Base-by-base conservation (phyloP, 768 basidiomycete genomes). In the Podaxis rugospora region DNA sequence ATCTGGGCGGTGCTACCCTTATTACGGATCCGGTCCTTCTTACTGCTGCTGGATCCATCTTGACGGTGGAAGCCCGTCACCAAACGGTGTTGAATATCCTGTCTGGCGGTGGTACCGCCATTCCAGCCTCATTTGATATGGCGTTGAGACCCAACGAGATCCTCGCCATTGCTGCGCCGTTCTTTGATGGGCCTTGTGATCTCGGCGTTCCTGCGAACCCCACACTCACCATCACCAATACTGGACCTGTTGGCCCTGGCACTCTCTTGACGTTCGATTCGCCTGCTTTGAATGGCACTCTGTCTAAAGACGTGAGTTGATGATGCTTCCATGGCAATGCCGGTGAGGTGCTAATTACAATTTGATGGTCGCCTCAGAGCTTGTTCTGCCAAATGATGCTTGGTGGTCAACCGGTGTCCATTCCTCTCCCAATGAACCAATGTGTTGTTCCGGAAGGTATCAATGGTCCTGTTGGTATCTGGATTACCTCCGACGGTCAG, bases 31-130 rank as follows among this genome's bases (percentile, higher is more conserved):
- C 87, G 13, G 72, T 78, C 25, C 67, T 92, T 59, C 74, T 90
- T 53, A 78, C 80, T 56, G 78, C 83, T n/a, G 90, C 89, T 42
- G 88, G 79, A 6, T 84, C 86, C 25, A 93, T 93, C 69, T 67
- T 90, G 71, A 87, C 90, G 28, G 79, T 91, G 51, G 92, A 94
- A 68, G 87, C 90, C n/a, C 87, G 92, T 51, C 92, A 95, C 67
- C 86, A 89, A 70, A 86, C 88, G 1, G 72, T 93, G 46, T 80
- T 92, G 55, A 93, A 93, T 75, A 66, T 92, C 63, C 66, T 94
- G 56, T 81, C 80, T 47, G 79, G 80, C 14, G 74, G 72, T 62
- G 86, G 83, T 14, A 79, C 78, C 3, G 77, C 85, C 16, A 83
- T 90, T 58, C 86, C 91, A 4, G 71, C 80, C 47, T 77, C 88